Evolutionary conservation across 306 rosid species (phyloP).

Genomic region (Astragalus glycyphyllos): DNA sequence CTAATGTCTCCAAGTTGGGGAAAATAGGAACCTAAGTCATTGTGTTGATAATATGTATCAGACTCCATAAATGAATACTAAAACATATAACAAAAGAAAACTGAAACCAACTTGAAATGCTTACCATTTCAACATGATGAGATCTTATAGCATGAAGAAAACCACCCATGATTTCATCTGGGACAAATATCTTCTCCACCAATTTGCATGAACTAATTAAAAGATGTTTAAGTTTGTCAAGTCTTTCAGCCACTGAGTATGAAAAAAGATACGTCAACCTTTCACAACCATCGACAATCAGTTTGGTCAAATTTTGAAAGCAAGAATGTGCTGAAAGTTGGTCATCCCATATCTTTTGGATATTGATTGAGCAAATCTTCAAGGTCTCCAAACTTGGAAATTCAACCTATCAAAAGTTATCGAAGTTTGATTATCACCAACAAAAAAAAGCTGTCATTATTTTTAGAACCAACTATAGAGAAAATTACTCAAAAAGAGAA

Average conservation of each 20-base stretch:
- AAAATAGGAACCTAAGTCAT: slow-evolving; percentile 48
- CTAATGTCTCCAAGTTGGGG: slow-evolving; percentile 49
- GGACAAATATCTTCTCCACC: slow-evolving; percentile 36
- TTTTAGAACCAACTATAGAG: not conserved
- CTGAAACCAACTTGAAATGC: slow-evolving; percentile 29
- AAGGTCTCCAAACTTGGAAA: slow-evolving; percentile 47
- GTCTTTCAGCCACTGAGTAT: slow-evolving; percentile 33
- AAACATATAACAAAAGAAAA: slow-evolving; percentile 3
- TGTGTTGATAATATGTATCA: slow-evolving; percentile 5
- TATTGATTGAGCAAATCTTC: slow-evolving; percentile 38
- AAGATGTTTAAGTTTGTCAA: slow-evolving; percentile 48
- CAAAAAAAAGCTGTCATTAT: not conserved
- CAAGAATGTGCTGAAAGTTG: slow-evolving; percentile 27
- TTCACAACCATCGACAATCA: slow-evolving; percentile 46
- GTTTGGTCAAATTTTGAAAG: slow-evolving; percentile 42
- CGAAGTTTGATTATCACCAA: slow-evolving; percentile 1
- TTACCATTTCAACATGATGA: slow-evolving; percentile 37
- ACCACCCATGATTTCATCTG: slow-evolving; percentile 1
- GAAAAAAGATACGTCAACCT: slow-evolving; percentile 38
- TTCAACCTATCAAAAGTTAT: slow-evolving; percentile 43
- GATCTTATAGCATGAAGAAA: slow-evolving; percentile 1
- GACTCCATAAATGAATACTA: slow-evolving; percentile 13
- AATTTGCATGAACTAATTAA: slow-evolving; percentile 42
- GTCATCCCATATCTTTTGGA: slow-evolving; percentile 48
- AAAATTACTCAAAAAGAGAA: not conserved